These are phyloP conservation scores for Ophiosphaerella narmari DNA, from an alignment of 2,329 filamentous ascomycete genomes.

Conservation along the genomic window DNA sequence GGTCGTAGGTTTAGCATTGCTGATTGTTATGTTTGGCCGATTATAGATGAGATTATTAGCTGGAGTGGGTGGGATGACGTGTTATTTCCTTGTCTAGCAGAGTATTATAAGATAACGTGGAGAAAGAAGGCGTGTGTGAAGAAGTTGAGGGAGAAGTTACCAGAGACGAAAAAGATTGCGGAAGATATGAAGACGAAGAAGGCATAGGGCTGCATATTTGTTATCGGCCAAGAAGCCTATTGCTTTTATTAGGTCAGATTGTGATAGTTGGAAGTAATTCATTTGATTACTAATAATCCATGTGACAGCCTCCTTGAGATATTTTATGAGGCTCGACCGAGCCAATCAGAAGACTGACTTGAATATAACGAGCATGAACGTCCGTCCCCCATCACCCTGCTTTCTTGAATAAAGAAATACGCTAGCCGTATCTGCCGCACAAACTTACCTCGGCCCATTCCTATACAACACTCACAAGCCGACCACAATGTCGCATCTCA, in stretches of 20 bases:
- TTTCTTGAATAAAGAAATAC: no score
- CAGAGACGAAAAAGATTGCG: background rate
- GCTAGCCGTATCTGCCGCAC: background rate
- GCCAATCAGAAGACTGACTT: no score
- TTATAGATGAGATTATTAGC: slow-evolving; percentile 30
- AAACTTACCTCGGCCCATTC: background rate
- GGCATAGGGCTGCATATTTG: background rate
- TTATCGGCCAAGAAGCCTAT: no score
- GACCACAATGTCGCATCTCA: no score
- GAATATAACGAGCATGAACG: no score
- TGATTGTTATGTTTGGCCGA: slow-evolving; percentile 42
- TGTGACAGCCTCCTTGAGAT: no score
- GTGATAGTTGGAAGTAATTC: no score
- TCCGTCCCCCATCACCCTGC: no score
- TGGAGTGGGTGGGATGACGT: slow-evolving; percentile 31
- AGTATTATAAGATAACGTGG: slow-evolving; percentile 36
- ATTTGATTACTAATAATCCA: no score
- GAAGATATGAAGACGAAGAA: background rate
- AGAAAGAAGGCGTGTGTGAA: slow-evolving; percentile 38
- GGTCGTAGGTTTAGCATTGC: slow-evolving; percentile 37
- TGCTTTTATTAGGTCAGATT: no score
- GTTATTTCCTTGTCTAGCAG: slow-evolving; percentile 21
- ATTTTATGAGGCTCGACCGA: no score
- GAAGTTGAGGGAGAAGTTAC: slow-evolving; percentile 24
- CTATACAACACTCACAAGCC: background rate